A percentile compares a stretch with the other conserved stretches of the same genome.
Conservation (phyloP, 345 rosid genomes). For the Melastoma malabathricum region DNA sequence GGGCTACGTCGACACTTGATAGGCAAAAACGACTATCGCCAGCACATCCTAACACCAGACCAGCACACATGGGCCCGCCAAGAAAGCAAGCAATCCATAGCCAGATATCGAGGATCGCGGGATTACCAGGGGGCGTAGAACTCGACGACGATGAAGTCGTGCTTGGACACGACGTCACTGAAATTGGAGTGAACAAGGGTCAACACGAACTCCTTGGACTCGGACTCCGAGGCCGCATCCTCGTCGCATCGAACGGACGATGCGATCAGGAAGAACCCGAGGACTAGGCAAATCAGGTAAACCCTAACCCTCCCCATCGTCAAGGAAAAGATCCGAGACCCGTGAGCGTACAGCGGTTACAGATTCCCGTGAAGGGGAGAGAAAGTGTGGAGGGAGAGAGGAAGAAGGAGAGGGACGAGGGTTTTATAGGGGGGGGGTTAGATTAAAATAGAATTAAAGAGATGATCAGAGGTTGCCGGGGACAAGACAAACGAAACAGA, state of each 20-base stretch:
- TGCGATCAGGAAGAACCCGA: slow-evolving; percentile 23
- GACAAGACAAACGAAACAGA: too few species aligned
- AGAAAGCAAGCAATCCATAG: background rate
- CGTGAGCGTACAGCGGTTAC: background rate
- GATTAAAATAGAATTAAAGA: slow-evolving; percentile 7
- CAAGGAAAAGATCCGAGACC: too few species aligned
- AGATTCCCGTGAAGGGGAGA: background rate
- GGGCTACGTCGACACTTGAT: too few species aligned
- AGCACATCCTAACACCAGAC: too few species aligned
- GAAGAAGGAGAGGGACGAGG: background rate
- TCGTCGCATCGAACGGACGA: slow-evolving; percentile 19
- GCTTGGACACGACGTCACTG: slow-evolving; percentile 58
- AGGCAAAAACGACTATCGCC: too few species aligned
- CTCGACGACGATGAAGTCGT: slow-evolving; percentile 82
- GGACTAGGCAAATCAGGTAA: slow-evolving; percentile 16
- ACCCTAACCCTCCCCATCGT: slow-evolving; percentile 6
- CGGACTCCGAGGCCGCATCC: slow-evolving; percentile 32
- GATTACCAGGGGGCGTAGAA: slow-evolving; percentile 93
- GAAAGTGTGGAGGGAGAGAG: background rate
- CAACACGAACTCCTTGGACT: slow-evolving; percentile 61
- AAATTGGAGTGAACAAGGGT: slow-evolving; percentile 84
- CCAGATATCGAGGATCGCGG: background rate
- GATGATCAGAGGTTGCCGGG: too few species aligned
- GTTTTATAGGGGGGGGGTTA: slow-evolving; percentile 7
- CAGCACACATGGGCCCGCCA: background rate